Base-by-base conservation (phyloP, 225 moss, liverwort and hornwort genomes). In the Pseudoscleropodium purum region DNA sequence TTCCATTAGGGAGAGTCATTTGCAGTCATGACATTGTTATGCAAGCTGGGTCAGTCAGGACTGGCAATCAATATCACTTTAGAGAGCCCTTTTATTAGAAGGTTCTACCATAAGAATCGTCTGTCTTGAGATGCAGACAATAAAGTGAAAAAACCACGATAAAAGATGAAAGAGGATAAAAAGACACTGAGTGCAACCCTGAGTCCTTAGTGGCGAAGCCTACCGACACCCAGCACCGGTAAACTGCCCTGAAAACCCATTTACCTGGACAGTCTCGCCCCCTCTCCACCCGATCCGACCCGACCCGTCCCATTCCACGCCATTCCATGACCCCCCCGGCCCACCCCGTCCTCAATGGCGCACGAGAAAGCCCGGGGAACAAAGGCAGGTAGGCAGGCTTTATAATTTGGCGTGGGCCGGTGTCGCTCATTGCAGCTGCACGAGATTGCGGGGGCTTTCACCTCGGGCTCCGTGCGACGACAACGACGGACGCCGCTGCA, bases 381-480 rank as follows among this genome's bases (percentile, higher is more conserved):
- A 36, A 64, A 39, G 63, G 76, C 43, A 64, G 77, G 74, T 33
- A 45, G 68, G 49, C 82, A 57, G 72, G 64, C 86, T 49, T 85
- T 43, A 56, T 86, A 47, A 63, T 80, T 75, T 90, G 75, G 82
- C 82, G 85, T 81, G 34, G 60, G 54, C 62, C 86, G 54, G 60
- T 51, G 82, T 64, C 27, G 73, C 47, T 69, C 79, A 84, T 75
- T 84, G 78, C 76, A 66, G 76, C 67, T 90, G 63, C 86, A 83
- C 78, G 86, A 86, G 85, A 88, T 89, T 59, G 85, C 52, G 83
- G 88, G 54, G 91, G 61, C 84, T 31, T 83, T 54, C 79, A 74
- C 84, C 89, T 91, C 62, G 92, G 81, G 49, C 85, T 54, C 56
- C 74, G 89, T 56, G 91, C 81, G 88, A 82, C 88, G 73, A 88